Evolutionary conservation across 306 rosid species (phyloP), one percentile per base, ranked within the genome.

Genomic region (barrel medic (Medicago truncatula)): DNA sequence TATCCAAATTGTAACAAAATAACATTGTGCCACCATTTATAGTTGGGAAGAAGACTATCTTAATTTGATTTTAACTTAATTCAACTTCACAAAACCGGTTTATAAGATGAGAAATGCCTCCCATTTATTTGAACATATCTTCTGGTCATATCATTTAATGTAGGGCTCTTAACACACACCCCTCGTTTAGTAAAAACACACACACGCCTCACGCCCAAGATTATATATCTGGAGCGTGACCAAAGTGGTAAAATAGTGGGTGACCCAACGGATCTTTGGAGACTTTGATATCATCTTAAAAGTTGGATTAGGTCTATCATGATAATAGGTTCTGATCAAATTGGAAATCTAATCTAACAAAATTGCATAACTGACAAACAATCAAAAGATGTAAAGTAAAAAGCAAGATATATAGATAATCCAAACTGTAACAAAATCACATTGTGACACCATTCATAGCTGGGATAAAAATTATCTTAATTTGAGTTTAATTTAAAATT

Each of bases 341-440:
- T 47, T 68, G 38, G 1, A 36, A 70, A 78, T 60, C 64, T 15
- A 20, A 62, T 20, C 31, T 11, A 41, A 8, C 4, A 25, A 20
- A 71, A 76, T 80, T 61, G 70, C 74, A 53, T 64, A 43, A 49
- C 58, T 25, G 52, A 59, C 70, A 58, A 49, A 62, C 34, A 66
- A 41, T 75, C 8, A 66, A 13, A 52, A 70, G 38, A 47, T 60
- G 28, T 47, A 9, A 77, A 47, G 17, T 3, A 18, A 20, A 69
- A 69, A 34, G 56, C 61, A 70, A 78, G 56, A 69, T 56, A 69
- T 56, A 70, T 14, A 15, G 47, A 44, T 13, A 31, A 43, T 77
- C 56, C 67, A 21, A 66, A 53, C 25, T 23, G 23, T 18, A 47
- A 44, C 67, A 70, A 16, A 34, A 50, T 76, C 47, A 38, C 18